Base-by-base conservation (phyloP, 208 protist genomes). In the Wallacemonas sp. region DNA sequence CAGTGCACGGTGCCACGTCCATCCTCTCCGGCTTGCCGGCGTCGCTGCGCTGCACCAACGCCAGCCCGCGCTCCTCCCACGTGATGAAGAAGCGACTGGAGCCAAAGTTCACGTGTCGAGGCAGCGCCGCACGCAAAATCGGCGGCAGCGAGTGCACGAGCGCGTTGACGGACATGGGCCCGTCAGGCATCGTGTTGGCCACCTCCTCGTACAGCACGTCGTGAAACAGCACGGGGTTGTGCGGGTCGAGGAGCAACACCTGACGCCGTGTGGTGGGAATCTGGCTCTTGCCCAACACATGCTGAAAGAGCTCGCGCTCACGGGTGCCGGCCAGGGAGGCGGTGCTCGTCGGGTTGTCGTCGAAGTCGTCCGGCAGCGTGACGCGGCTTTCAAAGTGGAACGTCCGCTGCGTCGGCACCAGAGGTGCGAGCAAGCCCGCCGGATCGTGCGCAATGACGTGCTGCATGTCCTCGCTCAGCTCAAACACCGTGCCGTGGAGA, bases 361-460 rank as follows among this genome's bases (percentile, higher is more conserved):
- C 91, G 61, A 95, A 88, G 68, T 49, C 70, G 11, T 25, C 52
- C 14, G 91, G 86, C 45, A 96, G 73, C 48, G 89, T 57, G 28
- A 91, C 78, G 28, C 91, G 87, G 59, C 93, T 79, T 33, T 86
- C 81, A 39, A 70, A 85, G 61, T 46, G 10, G 70, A 96, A 96
- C 2, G 38, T 28, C 12, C 62, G 67, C 70, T 96, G 86, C 45
- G 78, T 76, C 23, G 84, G 81, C 2, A 89, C 72, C 41, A 93
- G 77, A 0, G 91, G 91, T 2, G 91, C 66, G 33, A 92, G 44
- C 2, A 76, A 61, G 46, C 87, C 87, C n/a, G 67, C 22, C 1
- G 81, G 75, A 70, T 92, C 86, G 65, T 96, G 87, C 3, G 86
- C 84, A 45, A 96, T 93, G 65, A 96, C 82, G 64, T 92, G 74